Evolutionary conservation across 2,329 filamentous ascomycete species (phyloP).

Genomic region (Bretziella fagacearum): DNA sequence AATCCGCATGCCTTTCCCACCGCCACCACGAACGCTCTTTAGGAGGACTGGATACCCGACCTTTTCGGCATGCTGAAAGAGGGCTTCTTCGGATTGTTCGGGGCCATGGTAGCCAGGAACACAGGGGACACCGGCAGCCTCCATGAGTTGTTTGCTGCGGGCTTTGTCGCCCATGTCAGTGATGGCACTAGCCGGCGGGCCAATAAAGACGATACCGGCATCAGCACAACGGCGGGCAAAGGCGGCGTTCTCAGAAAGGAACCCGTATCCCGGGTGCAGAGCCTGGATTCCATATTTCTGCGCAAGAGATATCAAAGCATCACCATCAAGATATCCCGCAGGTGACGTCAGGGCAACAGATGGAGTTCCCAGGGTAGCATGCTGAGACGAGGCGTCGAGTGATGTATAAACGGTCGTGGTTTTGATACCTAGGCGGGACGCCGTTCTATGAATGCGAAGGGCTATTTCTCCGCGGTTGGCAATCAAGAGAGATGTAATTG

Average conservation of each 20-base stretch:
- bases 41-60: constrained; percentile 53
- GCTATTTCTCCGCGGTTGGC: constrained; percentile 96
- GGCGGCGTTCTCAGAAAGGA: constrained; percentile 78
- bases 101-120: constrained; percentile 88
- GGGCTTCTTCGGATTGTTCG: constrained; percentile 51
- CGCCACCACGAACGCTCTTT: constrained; percentile 67
- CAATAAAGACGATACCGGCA: constrained; percentile 86
- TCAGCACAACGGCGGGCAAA: constrained; percentile 81
- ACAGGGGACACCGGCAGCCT: constrained; percentile 79
- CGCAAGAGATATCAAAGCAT: constrained; percentile 77
- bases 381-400: constrained; percentile 71
- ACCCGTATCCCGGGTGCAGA: constrained; percentile 92
- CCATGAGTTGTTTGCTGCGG: constrained; percentile 93
- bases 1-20: constrained; percentile 72
- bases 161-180: constrained; percentile 89
- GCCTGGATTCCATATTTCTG: constrained; percentile 75
- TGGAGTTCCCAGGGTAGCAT: constrained; percentile 70
- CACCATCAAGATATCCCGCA: constrained; percentile 81
- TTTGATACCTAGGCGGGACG: constrained; percentile 70
- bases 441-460: constrained; percentile 78
- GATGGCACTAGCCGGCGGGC: constrained; percentile 67
- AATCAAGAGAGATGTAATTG: constrained; percentile 70
- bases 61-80: constrained; percentile 53
- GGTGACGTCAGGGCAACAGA: constrained; percentile 59
- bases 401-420: constrained; percentile 94